Percentiles rank a stretch among this genome's conserved stretches.
Evolutionary conservation across 257 asterid genomes (phyloP).

Genomic region (Nemophila menziesii): DNA sequence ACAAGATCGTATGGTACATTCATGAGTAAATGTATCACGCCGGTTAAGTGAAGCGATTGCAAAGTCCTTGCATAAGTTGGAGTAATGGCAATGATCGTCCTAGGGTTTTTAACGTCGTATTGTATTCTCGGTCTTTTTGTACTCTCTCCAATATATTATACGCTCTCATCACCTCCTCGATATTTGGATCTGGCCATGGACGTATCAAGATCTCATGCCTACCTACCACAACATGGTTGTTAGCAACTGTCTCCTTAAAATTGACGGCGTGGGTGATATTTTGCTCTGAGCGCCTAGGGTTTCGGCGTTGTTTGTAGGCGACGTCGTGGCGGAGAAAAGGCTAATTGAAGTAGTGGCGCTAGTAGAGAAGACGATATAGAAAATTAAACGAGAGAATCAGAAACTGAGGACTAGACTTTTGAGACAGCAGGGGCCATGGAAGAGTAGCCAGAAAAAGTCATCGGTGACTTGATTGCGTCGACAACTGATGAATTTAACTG

Average conservation of each 20-base stretch:
- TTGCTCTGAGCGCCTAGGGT: constrained; percentile 10
- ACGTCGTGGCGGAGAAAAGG: no score
- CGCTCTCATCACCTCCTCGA: constrained; percentile 84
- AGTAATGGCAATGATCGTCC: constrained; percentile 61
- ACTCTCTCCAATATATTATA: constrained; percentile 80
- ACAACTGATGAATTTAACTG: constrained; percentile 56
- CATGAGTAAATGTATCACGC: constrained; percentile 93
- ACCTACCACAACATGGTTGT: constrained; percentile 82
- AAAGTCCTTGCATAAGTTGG: constrained; percentile 92
- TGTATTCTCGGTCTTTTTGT: constrained; percentile 74
- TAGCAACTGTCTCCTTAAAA: constrained; percentile 5
- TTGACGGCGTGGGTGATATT: constrained; percentile 24
- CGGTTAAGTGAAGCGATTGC: constrained; percentile 88
- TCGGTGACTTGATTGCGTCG: constrained; percentile 62
- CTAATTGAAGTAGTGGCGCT: constrained; percentile 24
- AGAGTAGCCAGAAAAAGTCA: constrained; percentile 60
- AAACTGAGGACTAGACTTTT: constrained; percentile 85
- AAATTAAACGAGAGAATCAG: constrained; percentile 81
- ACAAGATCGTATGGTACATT: constrained; percentile 67
- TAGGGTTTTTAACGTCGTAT: constrained; percentile 73
- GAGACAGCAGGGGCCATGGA: constrained; percentile 75
- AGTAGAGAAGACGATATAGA: constrained; percentile 53
- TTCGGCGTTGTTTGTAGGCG: constrained; percentile 9
- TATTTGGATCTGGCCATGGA: constrained; percentile 99
- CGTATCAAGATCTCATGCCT: constrained; percentile 85